These are phyloP conservation scores for Vitis riparia DNA, from an alignment of 164 flowering plant genomes.

Conservation along the genomic window DNA sequence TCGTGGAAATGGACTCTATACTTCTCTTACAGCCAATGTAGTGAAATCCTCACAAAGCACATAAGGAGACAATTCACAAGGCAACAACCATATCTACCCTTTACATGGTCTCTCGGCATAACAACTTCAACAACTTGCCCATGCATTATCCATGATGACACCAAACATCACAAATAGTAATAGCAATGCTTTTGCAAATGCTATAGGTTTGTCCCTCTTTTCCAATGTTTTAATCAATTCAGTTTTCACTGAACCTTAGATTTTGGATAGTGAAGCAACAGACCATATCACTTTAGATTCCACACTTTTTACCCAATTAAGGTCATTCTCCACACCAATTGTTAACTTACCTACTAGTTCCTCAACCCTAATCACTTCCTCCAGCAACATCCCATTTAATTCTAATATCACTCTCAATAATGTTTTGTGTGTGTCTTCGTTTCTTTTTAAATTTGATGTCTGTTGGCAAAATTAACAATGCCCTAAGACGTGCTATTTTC, in stretches of 20 bases:
- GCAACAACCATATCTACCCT: neutral
- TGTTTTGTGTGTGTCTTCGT: neutral
- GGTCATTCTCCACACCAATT: neutral
- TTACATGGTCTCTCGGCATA: neutral
- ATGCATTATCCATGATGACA: neutral
- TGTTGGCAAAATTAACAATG: no score
- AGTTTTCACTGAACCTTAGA: neutral
- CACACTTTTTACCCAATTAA: neutral
- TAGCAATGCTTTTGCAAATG: slow-evolving; percentile 4
- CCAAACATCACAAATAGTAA: neutral
- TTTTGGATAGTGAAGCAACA: slow-evolving; percentile 12
- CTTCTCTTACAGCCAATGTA: neutral
- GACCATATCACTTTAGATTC: slow-evolving; percentile 1
- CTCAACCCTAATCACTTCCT: neutral
- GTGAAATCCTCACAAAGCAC: neutral
- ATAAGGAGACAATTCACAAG: neutral
- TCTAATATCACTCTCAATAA: neutral
- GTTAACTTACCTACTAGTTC: slow-evolving; percentile 5
- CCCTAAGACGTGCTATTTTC: neutral
- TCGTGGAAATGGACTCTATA: neutral
- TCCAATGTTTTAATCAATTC: neutral
- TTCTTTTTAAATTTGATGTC: no score
- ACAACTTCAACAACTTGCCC: neutral
- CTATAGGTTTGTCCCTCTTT: slow-evolving; percentile 2
- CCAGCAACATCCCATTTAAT: neutral